Percentiles rank a stretch among this genome's conserved stretches.
Evolutionary conservation across 1,139 yeast genomes (phyloP).

Genomic region (Geotrichum armillariae): DNA sequence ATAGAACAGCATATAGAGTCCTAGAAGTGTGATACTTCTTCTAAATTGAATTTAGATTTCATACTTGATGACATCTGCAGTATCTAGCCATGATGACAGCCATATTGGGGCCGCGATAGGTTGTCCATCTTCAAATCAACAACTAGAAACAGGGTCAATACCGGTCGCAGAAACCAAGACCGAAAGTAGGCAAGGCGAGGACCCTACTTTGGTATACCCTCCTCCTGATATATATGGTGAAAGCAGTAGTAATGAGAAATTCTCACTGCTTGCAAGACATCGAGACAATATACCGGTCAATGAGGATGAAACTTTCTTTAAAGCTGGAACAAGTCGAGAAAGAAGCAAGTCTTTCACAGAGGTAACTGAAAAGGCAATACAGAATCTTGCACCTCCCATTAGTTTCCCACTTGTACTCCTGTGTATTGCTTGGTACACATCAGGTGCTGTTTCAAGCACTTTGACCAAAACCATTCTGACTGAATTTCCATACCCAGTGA

Average conservation of each 20-base stretch:
- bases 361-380: constrained; percentile 32
- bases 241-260: neutral
- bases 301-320: no score
- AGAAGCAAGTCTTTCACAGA: constrained; percentile 19
- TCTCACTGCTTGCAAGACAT: neutral
- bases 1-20: no score
- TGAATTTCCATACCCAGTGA: constrained; percentile 72
- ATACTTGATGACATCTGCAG: no score
- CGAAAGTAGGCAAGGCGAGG: neutral
- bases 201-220: neutral
- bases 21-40: no score
- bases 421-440: constrained; percentile 75
- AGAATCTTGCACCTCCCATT: constrained; percentile 41
- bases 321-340: neutral
- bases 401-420: constrained; percentile 44
- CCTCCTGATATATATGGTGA: neutral
- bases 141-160: neutral
- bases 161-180: neutral
- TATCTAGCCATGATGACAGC: no score
- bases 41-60: no score
- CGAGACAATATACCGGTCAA: neutral
- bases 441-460: constrained; percentile 78
- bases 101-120: neutral
- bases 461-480: constrained; percentile 74
- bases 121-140: neutral